These are phyloP conservation scores for Benincasa hispida DNA, from an alignment of 306 rosid species.

Conservation along the genomic window DNA sequence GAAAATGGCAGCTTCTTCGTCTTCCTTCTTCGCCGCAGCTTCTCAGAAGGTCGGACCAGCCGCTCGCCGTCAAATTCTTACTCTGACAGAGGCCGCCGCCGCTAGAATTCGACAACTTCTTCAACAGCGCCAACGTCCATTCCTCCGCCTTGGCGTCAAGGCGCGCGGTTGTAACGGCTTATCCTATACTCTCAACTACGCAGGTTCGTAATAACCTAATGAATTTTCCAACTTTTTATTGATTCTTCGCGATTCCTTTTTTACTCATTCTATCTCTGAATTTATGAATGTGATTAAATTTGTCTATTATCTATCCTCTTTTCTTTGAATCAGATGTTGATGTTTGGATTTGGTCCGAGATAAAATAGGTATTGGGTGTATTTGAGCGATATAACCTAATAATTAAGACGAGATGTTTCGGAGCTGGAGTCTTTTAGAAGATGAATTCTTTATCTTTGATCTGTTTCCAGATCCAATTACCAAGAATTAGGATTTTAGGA, in stretches of 20 bases:
- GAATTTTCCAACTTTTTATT: neutral
- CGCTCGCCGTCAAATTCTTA: slow-evolving; percentile 56
- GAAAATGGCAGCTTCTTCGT: slow-evolving; percentile 24
- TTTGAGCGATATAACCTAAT: neutral
- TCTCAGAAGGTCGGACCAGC: slow-evolving; percentile 27
- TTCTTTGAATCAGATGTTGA: neutral
- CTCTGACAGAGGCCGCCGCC: slow-evolving; percentile 63
- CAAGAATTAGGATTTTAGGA: neutral
- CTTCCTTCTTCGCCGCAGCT: slow-evolving; percentile 21
- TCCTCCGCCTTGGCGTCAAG: slow-evolving; percentile 77
- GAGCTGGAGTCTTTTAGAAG: neutral
- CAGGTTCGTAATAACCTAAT: slow-evolving; percentile 29
- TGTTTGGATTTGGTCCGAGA: neutral
- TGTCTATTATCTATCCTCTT: neutral
- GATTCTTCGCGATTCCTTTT: neutral
- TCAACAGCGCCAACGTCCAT: slow-evolving; percentile 64
- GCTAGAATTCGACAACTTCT: slow-evolving; percentile 47
- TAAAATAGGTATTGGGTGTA: neutral
- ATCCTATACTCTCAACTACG: slow-evolving; percentile 78
- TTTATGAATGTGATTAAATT: neutral
- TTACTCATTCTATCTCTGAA: neutral
- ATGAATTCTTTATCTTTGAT: neutral
- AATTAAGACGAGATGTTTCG: neutral
- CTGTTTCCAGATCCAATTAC: neutral
- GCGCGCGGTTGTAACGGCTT: slow-evolving; percentile 94